Percentiles rank a stretch among this genome's conserved stretches.
Conservation (phyloP, 2,329 filamentous ascomycete genomes). For the Calcarisporium arbuscula region DNA sequence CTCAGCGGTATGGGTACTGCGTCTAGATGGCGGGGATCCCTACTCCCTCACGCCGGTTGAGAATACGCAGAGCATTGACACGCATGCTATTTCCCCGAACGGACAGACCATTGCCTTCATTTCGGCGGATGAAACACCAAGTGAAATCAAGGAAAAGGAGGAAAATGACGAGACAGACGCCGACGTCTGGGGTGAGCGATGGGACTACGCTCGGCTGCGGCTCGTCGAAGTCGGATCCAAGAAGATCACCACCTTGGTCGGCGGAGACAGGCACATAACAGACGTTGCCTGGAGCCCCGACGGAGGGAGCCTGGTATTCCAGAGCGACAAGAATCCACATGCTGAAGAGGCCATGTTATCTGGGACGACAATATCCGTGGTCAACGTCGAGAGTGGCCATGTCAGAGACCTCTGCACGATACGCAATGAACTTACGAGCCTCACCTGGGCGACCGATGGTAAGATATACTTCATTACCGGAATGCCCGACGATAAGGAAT, state of each 20-base stretch:
- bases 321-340: slow-evolving; percentile 1
- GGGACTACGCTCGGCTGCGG: slow-evolving; percentile 23
- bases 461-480: slow-evolving; percentile 13
- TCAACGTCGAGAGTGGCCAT: slow-evolving; percentile 7
- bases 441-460: slow-evolving; percentile 12
- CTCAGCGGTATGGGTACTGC: slow-evolving; percentile 16
- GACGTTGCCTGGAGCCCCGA: slow-evolving; percentile 14
- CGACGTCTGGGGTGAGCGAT: slow-evolving; percentile 28
- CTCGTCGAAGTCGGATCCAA: slow-evolving; percentile 21
- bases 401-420: slow-evolving; percentile 8
- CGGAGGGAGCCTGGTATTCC: slow-evolving; percentile 11
- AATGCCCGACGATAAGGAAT: slow-evolving; percentile 3
- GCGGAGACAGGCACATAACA: slow-evolving; percentile 7
- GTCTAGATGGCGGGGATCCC: slow-evolving; percentile 15
- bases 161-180: slow-evolving; percentile 26
- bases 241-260: slow-evolving; percentile 10
- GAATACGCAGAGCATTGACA: slow-evolving; percentile 10
- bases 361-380: slow-evolving; percentile 3
- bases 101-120: slow-evolving; percentile 11
- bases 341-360: slow-evolving; percentile 16
- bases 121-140: slow-evolving; percentile 10
- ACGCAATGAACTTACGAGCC: slow-evolving; percentile 3
- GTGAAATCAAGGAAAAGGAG: slow-evolving; percentile 9
- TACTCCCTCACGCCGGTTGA: slow-evolving; percentile 9
- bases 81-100: slow-evolving; percentile 9